Percentiles rank a stretch among this genome's conserved stretches.
phyloP scores from a whole-genome alignment of 371 early-diverging fungal genomes.

The Ordospora colligata region DNA sequence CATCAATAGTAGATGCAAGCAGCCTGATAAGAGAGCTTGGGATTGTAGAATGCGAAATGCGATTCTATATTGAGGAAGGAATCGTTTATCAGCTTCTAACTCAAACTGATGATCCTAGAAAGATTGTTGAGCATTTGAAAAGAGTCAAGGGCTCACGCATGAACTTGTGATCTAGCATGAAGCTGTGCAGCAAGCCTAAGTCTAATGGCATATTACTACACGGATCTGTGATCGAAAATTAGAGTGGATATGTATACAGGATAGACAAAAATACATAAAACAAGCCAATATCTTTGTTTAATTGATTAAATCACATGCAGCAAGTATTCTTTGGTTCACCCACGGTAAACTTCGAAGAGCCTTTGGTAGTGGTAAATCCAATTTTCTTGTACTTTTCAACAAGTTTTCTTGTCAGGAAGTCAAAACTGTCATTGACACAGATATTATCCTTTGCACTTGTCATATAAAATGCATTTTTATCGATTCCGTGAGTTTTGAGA shows the following conservation, averaged over 20 bases:
- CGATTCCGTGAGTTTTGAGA: slow-evolving; percentile 31
- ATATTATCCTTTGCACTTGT: slow-evolving; percentile 56
- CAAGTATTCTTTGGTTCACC: not conserved
- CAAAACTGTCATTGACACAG: slow-evolving; percentile 41
- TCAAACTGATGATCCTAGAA: not conserved
- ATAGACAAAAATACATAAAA: not conserved
- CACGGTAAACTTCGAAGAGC: not conserved
- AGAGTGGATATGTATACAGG: too few species aligned
- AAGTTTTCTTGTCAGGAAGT: slow-evolving; percentile 25
- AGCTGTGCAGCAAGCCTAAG: too few species aligned
- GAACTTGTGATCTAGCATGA: not conserved
- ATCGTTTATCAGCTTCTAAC: slow-evolving; percentile 28
- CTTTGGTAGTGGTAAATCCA: not conserved
- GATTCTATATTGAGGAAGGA: slow-evolving; percentile 15
- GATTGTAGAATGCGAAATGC: not conserved
- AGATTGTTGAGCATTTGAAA: slow-evolving; percentile 17
- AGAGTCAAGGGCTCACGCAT: not conserved
- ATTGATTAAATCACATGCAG: slow-evolving; percentile 9
- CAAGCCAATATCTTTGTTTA: not conserved
- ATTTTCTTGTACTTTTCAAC: slow-evolving; percentile 20
- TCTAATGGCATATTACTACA: too few species aligned
- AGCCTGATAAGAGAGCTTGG: not conserved
- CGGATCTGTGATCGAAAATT: too few species aligned
- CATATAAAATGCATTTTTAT: slow-evolving; percentile 29
- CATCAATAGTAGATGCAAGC: not conserved